Evolutionary conservation across 2,329 filamentous ascomycete genomes (phyloP), one percentile per base, ranked within the genome.

Genomic region (Hyphodiscus sp.): DNA sequence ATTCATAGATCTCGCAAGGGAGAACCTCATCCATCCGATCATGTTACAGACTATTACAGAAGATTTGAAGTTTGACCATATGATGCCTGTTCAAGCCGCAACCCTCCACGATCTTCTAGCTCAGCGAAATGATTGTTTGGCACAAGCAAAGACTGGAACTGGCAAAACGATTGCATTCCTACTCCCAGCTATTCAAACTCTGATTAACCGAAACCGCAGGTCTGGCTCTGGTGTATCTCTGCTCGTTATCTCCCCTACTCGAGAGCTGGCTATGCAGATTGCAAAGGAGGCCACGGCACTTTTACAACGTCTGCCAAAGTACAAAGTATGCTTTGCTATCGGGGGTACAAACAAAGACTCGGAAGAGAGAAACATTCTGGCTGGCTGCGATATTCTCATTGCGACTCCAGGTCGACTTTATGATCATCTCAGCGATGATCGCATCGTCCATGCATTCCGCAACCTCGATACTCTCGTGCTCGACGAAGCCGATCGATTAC

Each of bases 401-500:
- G 94, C 86, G 52, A 97, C 94, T 0, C 92, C 94, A 1, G 94
- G 94, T 29, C 86, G 94, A 59, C 74, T 97, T 45, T 61, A 86
- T 64, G 94, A 99, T 67, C 79, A 85, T 60, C 74, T 89, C 23
- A 73, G 87, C 47, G 82, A 87, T 62, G 75, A 81, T 59, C 74
- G 50, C 9, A 51, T 68, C 13, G 48, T 44, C n/a, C 26, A 62
- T 38, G 42, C 52, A 19, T 67, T 67, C 55, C 49, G 58, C 18
- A 85, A 89, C 69, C 86, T 97, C 76, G 87, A 90, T 69, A 95
- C 94, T 62, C 79, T 99, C 45, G 91, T 97, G 60, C 85, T 99
- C 46, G 94, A 99, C 64, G 94, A 99, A 77, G 94, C 94, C 65
- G 94, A 99, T 73, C 89, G 94, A 64, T 96, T 99, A 89, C 81